Base-by-base conservation (phyloP, 192 early-diverging fungal species). In the Coemansia sp. region DNA sequence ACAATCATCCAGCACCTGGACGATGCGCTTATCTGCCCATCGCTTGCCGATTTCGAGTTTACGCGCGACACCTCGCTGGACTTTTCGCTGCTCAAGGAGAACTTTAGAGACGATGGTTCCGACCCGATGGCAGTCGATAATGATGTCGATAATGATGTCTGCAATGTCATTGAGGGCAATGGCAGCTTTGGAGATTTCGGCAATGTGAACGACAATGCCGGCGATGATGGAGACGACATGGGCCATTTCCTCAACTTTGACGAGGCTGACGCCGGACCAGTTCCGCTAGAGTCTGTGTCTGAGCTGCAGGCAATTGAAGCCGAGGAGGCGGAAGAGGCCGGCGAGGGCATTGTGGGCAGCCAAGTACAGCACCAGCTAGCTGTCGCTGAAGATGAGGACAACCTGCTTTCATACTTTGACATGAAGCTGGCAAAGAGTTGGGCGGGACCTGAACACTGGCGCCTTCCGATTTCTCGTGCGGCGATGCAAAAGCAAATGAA, bases 381-480 rank as follows among this genome's bases (percentile, higher is more conserved):
- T 5, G 65, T 72, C 55, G 71, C 72, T 37, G 78, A 81, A 36
- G 83, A 84, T 44, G 72, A 83, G 10, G 83, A 88, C 41, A 89
- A 87, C 55, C 79, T 91, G 58, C 90, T 94, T 59, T 86, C 85
- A 22, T 95, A 96, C 72, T 96, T 97, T 84, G 94, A 96, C 76
- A 73, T 87, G 27, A 87, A 85, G 13, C 84, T 94, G 48, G 64
- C 87, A 64, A 82, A 87, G 45, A 86, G 87, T 52, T 98, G 96
- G 96, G 96, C 94, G 8, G 96, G 96, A 14, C 93, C 94, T 13
- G 92, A 90, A 60, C 91, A 93, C 68, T 98, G 94, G 94, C 92
- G 87, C 34, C 62, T 92, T 57, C 78, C 78, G 48, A 74, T 80
- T 38, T 75, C 78, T 20, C 70, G 75, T 19, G 70, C 75, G 10